Conservation (phyloP, 1,139 yeast genomes). For the Lodderomyces parapsilosis region DNA sequence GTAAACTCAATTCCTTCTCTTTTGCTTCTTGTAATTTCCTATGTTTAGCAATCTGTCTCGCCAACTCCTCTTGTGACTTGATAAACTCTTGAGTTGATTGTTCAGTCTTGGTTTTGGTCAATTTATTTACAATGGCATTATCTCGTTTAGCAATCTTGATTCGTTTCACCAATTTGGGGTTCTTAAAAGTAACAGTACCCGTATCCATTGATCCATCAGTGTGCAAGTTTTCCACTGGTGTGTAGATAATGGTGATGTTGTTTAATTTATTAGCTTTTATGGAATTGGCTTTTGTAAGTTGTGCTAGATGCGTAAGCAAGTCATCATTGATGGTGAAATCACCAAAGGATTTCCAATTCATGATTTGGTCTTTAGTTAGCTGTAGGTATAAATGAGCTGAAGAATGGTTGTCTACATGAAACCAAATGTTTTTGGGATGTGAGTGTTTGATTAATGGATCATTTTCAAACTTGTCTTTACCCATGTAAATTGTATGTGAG, state of each 20-base stretch:
- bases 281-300: constrained; percentile 77
- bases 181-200: constrained; percentile 79
- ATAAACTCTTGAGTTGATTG: constrained; percentile 50
- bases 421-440: constrained; percentile 73
- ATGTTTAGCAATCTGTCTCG: constrained; percentile 34
- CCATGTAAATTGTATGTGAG: constrained; percentile 56
- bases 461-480: constrained; percentile 75
- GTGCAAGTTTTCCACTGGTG: constrained; percentile 73
- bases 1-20: constrained; percentile 4
- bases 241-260: constrained; percentile 67
- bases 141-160: constrained; percentile 57
- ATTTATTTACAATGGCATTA: constrained; percentile 60
- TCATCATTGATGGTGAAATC: constrained; percentile 46
- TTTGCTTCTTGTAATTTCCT: constrained; percentile 34
- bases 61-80: constrained; percentile 39
- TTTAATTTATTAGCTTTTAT: constrained; percentile 75
- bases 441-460: constrained; percentile 73
- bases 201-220: constrained; percentile 75
- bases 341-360: constrained; percentile 27
- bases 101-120: constrained; percentile 62
- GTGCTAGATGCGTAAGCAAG: constrained; percentile 63
- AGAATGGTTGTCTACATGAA: constrained; percentile 77
- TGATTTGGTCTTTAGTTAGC: constrained; percentile 38
- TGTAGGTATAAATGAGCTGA: constrained; percentile 82
- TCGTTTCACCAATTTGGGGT: constrained; percentile 53